Percentiles rank a stretch among this genome's conserved stretches.
Conservation (phyloP, 2,329 filamentous ascomycete species). For the Aspergillus hiratsukae region DNA sequence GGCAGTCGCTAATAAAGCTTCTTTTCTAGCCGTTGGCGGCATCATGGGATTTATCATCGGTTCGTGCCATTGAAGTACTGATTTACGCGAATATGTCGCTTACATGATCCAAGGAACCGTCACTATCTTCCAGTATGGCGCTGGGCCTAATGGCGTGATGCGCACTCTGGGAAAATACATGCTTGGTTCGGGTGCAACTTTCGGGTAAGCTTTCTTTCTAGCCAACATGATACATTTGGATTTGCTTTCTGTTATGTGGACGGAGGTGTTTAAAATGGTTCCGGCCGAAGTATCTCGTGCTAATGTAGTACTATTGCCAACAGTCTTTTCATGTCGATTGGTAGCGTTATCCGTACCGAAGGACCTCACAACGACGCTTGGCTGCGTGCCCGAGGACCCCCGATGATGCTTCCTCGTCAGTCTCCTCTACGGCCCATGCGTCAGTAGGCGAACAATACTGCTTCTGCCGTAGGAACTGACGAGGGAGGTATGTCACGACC, state of each 20-base stretch:
- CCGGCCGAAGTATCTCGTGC: neutral
- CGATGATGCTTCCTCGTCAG: constrained; percentile 61
- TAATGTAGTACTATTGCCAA: neutral
- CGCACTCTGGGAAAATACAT: constrained; percentile 95
- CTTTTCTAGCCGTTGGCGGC: constrained; percentile 71
- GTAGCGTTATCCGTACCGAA: constrained; percentile 91
- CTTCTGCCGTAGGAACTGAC: neutral
- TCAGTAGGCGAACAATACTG: constrained; percentile 21
- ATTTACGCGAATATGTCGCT: neutral
- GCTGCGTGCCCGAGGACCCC: constrained; percentile 66
- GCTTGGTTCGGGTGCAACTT: constrained; percentile 89
- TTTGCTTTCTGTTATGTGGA: neutral
- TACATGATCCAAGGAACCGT: constrained; percentile 62
- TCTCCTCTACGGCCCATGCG: constrained; percentile 29
- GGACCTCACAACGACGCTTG: constrained; percentile 74
- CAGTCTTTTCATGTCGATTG: constrained; percentile 97
- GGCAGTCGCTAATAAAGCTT: constrained; percentile 5
- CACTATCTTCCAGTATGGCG: constrained; percentile 92
- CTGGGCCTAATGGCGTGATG: constrained; percentile 89
- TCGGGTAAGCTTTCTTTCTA: constrained; percentile 63
- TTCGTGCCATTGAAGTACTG: constrained; percentile 39
- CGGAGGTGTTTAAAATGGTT: neutral
- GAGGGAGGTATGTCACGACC: constrained; percentile 4
- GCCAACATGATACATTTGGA: neutral
- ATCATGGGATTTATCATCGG: constrained; percentile 99